Evolutionary conservation across 192 early-diverging fungal genomes (phyloP).

Genomic region (Allomyces macrogynus): DNA sequence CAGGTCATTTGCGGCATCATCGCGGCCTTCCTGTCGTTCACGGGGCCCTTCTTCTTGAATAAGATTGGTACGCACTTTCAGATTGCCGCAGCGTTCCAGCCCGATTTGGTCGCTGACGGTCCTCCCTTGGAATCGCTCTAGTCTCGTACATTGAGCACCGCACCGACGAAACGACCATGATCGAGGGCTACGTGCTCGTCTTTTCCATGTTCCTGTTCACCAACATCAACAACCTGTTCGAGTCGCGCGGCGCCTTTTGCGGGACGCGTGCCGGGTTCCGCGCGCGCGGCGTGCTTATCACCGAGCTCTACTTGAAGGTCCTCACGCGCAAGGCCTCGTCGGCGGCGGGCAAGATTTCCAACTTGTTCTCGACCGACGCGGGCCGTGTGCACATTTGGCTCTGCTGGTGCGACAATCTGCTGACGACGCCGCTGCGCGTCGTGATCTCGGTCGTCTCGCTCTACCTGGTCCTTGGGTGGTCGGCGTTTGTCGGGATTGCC

Average conservation of each 20-base stretch:
- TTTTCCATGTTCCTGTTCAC: not conserved
- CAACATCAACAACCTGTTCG: not conserved
- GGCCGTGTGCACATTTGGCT: conserved; percentile 31
- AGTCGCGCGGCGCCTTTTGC: not conserved
- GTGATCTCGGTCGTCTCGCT: conserved; percentile 45
- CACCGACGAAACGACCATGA: not conserved
- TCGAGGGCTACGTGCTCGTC: not conserved
- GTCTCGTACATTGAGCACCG: not conserved
- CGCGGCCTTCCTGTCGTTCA: not conserved
- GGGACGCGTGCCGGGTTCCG: not conserved
- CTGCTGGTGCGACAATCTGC: conserved; percentile 35
- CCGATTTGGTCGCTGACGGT: no score
- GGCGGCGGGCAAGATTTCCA: conserved; percentile 5
- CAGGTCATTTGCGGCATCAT: not conserved
- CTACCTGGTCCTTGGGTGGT: conserved; percentile 53
- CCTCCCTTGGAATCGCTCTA: no score
- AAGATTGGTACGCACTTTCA: not conserved
- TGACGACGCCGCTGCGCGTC: conserved; percentile 43
- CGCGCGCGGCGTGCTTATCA: conserved; percentile 1
- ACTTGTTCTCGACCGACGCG: conserved; percentile 22
- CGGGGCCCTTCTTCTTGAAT: not conserved
- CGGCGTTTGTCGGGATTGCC: conserved; percentile 59
- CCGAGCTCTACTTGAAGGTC: conserved; percentile 2
- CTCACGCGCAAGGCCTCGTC: conserved; percentile 1
- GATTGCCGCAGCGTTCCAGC: no score